Percentiles rank a stretch among this genome's conserved stretches.
These are phyloP conservation scores for Ustilago crameri DNA, from an alignment of 1,284 basidiomycete genomes.

Conservation along the genomic window DNA sequence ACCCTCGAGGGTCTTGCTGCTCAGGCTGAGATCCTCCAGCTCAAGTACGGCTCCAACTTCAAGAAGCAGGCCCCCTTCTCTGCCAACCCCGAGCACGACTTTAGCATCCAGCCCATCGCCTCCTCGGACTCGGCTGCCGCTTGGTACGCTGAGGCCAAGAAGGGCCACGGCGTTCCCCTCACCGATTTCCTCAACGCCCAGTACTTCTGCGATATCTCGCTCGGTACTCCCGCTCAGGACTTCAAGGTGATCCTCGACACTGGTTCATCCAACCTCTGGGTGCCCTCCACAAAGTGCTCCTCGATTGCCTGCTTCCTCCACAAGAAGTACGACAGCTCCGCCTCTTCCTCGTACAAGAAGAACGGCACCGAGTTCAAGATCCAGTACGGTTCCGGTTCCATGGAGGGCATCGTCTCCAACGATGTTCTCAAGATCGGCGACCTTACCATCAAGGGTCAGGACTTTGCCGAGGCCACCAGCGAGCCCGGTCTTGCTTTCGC, in stretches of 20 bases:
- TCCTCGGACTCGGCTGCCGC: slow-evolving; percentile 46
- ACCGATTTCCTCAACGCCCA: slow-evolving; percentile 98
- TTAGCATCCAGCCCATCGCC: slow-evolving; percentile 69
- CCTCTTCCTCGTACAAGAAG: slow-evolving; percentile 86
- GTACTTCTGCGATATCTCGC: slow-evolving; percentile 88
- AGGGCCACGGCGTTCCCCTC: slow-evolving; percentile 88
- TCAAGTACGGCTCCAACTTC: slow-evolving; percentile 61
- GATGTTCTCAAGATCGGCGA: slow-evolving; percentile 88
- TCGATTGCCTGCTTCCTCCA: slow-evolving; percentile 99
- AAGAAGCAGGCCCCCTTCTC: slow-evolving; percentile 61
- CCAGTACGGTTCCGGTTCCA: slow-evolving; percentile 94
- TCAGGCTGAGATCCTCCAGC: slow-evolving; percentile 70
- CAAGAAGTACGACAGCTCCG: slow-evolving; percentile 86
- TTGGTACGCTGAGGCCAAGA: slow-evolving; percentile 71
- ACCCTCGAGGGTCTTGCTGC: slow-evolving; percentile 76
- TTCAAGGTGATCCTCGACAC: slow-evolving; percentile 84
- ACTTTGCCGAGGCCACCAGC: slow-evolving; percentile 96
- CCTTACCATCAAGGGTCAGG: slow-evolving; percentile 79
- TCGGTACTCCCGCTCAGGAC: slow-evolving; percentile 83
- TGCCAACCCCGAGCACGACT: slow-evolving; percentile 73
- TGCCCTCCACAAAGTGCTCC: slow-evolving; percentile 86
- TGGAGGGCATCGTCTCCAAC: slow-evolving; percentile 94
- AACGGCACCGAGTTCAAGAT: slow-evolving; percentile 94
- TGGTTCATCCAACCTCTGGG: slow-evolving; percentile 92
- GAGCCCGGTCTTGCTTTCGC: slow-evolving; percentile 98